A percentile compares a stretch with the other conserved stretches of the same genome.
phyloP scores from a whole-genome alignment of 768 basidiomycete genomes.

The Termitomyces sp. region DNA sequence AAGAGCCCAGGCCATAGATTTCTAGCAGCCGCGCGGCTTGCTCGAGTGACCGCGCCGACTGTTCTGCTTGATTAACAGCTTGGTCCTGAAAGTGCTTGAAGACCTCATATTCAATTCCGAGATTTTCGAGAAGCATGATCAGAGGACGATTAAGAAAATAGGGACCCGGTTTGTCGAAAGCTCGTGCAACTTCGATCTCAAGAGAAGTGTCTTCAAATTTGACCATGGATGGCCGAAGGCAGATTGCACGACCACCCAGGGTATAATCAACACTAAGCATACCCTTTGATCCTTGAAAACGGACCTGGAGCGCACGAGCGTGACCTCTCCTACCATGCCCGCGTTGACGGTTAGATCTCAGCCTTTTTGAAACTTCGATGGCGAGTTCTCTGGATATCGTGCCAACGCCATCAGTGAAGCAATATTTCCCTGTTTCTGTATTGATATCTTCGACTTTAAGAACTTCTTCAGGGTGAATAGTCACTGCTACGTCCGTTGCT shows the following conservation, averaged over 20 bases:
- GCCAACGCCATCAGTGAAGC: conserved; percentile 71
- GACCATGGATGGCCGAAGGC: conserved; percentile 56
- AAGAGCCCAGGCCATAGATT: conserved; percentile 48
- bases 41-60: conserved; percentile 34
- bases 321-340: conserved; percentile 24
- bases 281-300: conserved; percentile 62
- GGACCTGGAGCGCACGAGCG: conserved; percentile 53
- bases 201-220: conserved; percentile 54
- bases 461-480: conserved; percentile 45
- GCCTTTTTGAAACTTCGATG: conserved; percentile 37
- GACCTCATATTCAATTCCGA: conserved; percentile 49
- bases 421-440: conserved; percentile 27
- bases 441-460: conserved; percentile 29
- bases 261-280: conserved; percentile 54
- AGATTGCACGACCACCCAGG: conserved; percentile 42
- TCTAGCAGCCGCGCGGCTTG: conserved; percentile 47
- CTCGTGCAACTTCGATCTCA: conserved; percentile 57
- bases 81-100: conserved; percentile 49
- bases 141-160: conserved; percentile 60
- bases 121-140: conserved; percentile 58
- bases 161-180: conserved; percentile 53
- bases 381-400: conserved; percentile 54
- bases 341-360: conserved; percentile 31
- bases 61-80: conserved; percentile 43
- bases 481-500: conserved; percentile 55